A percentile compares a stretch with the other conserved stretches of the same genome.
These are phyloP conservation scores for Aureobasidium zeae DNA, from an alignment of 2,329 filamentous ascomycete genomes.

Conservation along the genomic window DNA sequence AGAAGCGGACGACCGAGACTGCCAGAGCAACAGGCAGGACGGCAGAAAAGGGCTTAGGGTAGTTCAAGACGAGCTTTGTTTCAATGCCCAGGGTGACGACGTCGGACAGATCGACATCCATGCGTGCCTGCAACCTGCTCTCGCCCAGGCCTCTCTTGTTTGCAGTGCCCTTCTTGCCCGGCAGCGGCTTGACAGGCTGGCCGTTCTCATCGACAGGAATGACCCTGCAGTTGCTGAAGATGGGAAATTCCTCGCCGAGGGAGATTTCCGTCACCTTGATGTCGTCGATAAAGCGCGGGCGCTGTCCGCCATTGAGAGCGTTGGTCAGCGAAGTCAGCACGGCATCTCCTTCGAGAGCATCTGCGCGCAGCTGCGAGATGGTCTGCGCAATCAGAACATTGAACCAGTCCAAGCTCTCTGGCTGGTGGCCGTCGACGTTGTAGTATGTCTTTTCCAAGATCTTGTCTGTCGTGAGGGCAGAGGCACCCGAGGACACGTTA, in stretches of 20 bases:
- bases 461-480: slow-evolving; percentile 69
- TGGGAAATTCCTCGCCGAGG: slow-evolving; percentile 92
- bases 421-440: slow-evolving; percentile 89
- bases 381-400: slow-evolving; percentile 95
- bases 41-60: slow-evolving; percentile 79
- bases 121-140: slow-evolving; percentile 76
- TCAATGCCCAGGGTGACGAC: slow-evolving; percentile 92
- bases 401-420: slow-evolving; percentile 97
- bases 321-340: slow-evolving; percentile 79
- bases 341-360: slow-evolving; percentile 83
- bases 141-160: slow-evolving; percentile 49
- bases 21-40: slow-evolving; percentile 85
- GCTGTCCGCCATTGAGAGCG: slow-evolving; percentile 71
- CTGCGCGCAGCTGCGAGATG: slow-evolving; percentile 86
- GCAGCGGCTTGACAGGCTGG: slow-evolving; percentile 37
- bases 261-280: slow-evolving; percentile 91
- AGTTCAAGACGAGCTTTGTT: slow-evolving; percentile 89
- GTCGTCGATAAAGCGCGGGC: slow-evolving; percentile 86
- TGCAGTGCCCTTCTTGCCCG: slow-evolving; percentile 29
- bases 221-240: slow-evolving; percentile 95
- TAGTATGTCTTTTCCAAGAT: slow-evolving; percentile 97
- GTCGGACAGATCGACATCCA: slow-evolving; percentile 95
- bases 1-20: slow-evolving; percentile 88
- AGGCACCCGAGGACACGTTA: slow-evolving; percentile 24
- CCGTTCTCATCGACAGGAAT: slow-evolving; percentile 83